Base-by-base conservation (phyloP, 2,329 filamentous ascomycete genomes). In the Fusarium proliferatum region DNA sequence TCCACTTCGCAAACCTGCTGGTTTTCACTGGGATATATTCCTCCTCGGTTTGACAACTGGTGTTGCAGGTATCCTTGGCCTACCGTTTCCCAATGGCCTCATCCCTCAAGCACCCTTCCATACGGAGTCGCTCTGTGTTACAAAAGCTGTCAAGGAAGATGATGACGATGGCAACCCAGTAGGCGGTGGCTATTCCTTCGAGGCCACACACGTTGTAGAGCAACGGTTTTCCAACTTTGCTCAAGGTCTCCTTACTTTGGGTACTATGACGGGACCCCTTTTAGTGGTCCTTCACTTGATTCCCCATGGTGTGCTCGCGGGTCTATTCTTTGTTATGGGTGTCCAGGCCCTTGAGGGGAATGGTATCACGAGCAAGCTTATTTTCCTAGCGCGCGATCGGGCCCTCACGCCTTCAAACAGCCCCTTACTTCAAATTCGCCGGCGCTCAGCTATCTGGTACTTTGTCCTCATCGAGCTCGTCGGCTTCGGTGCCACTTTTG, bases 1-100 rank as follows among this genome's bases (percentile, higher is more conserved):
- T 71, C 93, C 93, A 3, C 89, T 96, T 16, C 88, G 89, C 28
- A 96, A 96, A 78, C 93, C 94, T 6, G 92, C 93, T 49, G 93
- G 93, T 19, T 96, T 96, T 79, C 93, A 96, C 82, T 96, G 93
- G 93, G 93, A 96, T 76, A 81, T 96, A 43, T 95, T 95, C 83
- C 89, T 96, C 36, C 89, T 96, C 2, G 94, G 94, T 9, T 84
- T 94, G 34, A 95, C 93, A 3, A 95, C 93, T 0, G 92, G 92
- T 56, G 83, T 95, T 3, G 91, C 92, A 6, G 93, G 93, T 16
- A 85, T 96, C 33, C 85, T 96, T 19, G 93, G 94, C 21, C 87
- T 96, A 16, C 94, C 93, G 3, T 94, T 94, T 74, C 94, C 94
- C 58, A 96, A 96, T 80, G 93, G 93, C 38, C 89, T 96, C 34